These are phyloP conservation scores for Lentinula boryana DNA, from an alignment of 768 basidiomycete species.

Conservation along the genomic window DNA sequence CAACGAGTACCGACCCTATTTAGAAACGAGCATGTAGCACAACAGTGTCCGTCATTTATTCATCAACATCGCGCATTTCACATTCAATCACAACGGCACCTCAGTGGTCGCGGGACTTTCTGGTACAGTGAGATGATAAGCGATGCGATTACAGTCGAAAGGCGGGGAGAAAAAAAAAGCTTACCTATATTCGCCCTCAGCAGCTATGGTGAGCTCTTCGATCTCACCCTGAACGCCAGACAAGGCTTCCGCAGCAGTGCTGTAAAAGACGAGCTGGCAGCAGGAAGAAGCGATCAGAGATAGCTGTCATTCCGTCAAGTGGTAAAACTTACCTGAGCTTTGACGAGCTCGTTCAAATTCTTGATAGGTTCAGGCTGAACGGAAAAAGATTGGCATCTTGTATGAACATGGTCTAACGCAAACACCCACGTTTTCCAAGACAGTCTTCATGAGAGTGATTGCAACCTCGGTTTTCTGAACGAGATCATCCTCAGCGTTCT, in stretches of 20 bases:
- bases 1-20: not conserved
- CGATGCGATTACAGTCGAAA: not conserved
- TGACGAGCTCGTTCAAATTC: constrained; percentile 87
- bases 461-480: constrained; percentile 98
- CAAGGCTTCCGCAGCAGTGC: constrained; percentile 73
- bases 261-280: constrained; percentile 61
- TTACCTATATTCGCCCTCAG: constrained; percentile 93
- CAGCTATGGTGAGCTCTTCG: constrained; percentile 87
- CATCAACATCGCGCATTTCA: not conserved
- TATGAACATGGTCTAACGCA: not conserved
- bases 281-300: not conserved
- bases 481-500: constrained; percentile 92
- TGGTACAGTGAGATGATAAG: constrained; percentile 21
- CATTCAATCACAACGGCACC: constrained; percentile 27
- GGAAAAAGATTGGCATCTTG: not conserved
- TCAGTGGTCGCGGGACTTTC: constrained; percentile 91
- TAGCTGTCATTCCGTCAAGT: not conserved
- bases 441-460: constrained; percentile 96
- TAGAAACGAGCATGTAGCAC: not conserved
- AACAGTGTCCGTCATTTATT: not conserved
- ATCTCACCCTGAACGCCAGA: constrained; percentile 85
- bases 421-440: constrained; percentile 86
- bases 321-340: constrained; percentile 63
- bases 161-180: not conserved
- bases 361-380: constrained; percentile 89